Percentiles rank a stretch among this genome's conserved stretches.
These are phyloP conservation scores for Rhododendron simsii DNA, from an alignment of 148 eudicot genomes.

Conservation along the genomic window DNA sequence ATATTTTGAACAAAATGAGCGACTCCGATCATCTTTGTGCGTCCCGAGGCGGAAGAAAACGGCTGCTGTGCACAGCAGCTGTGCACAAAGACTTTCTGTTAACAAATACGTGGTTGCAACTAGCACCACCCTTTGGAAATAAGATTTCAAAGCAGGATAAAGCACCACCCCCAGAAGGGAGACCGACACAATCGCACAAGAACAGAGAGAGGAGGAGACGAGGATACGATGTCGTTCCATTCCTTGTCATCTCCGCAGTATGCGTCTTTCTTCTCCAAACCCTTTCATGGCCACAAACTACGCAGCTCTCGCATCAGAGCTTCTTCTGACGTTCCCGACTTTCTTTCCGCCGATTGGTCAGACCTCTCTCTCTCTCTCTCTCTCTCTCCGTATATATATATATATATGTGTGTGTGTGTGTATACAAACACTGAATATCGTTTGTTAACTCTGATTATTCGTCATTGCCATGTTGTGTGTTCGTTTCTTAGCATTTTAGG, in stretches of 20 bases:
- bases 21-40: too few species aligned
- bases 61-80: too few species aligned
- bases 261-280: slow-evolving; percentile 19
- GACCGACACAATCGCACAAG: not conserved
- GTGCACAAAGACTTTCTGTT: too few species aligned
- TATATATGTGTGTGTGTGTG: not conserved
- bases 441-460: not conserved
- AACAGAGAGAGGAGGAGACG: not conserved
- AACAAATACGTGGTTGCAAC: too few species aligned
- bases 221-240: slow-evolving; percentile 49
- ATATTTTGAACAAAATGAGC: too few species aligned
- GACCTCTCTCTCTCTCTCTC: not conserved
- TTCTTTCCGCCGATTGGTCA: slow-evolving; percentile 77
- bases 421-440: not conserved
- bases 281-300: slow-evolving; percentile 14
- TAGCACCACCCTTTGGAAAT: too few species aligned
- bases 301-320: slow-evolving; percentile 41
- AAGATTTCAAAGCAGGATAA: too few species aligned
- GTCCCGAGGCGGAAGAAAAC: too few species aligned
- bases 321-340: slow-evolving; percentile 80
- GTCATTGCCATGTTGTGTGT: not conserved
- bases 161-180: not conserved
- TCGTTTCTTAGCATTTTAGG: not conserved
- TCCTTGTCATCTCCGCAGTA: slow-evolving; percentile 22
- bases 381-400: too few species aligned